These are phyloP conservation scores for Candida nemodendra DNA, from an alignment of 805 yeast genomes.

Conservation along the genomic window DNA sequence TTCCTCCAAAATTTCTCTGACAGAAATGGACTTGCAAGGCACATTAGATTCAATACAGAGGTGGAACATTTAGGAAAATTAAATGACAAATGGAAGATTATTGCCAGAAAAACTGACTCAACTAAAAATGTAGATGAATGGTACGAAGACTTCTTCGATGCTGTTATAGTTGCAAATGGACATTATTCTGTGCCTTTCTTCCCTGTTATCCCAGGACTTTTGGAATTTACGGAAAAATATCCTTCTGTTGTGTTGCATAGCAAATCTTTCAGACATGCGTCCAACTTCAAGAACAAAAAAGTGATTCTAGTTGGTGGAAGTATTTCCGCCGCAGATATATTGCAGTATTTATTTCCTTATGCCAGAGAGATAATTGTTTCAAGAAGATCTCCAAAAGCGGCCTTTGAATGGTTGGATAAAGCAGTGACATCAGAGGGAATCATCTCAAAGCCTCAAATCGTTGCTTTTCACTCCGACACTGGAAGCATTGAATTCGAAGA, in stretches of 20 bases:
- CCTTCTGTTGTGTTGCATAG: conserved; percentile 56
- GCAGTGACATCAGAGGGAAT: conserved; percentile 42
- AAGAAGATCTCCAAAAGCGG: conserved; percentile 44
- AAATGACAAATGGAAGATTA: conserved; percentile 35
- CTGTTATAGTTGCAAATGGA: conserved; percentile 61
- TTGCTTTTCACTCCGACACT: conserved; percentile 35
- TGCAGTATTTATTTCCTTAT: conserved; percentile 34
- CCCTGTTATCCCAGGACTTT: conserved; percentile 55
- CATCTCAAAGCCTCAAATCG: conserved; percentile 42
- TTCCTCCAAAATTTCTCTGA: not conserved
- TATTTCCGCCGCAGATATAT: conserved; percentile 69
- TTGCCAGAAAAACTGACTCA: conserved; percentile 17
- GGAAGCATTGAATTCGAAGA: conserved; percentile 44
- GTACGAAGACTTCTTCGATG: conserved; percentile 48
- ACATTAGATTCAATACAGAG: conserved; percentile 16
- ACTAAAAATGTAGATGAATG: not conserved
- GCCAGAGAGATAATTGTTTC: conserved; percentile 49
- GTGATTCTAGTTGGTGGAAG: conserved; percentile 69
- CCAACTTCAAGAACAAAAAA: conserved; percentile 34
- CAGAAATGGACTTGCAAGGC: conserved; percentile 10
- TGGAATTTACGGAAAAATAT: conserved; percentile 39
- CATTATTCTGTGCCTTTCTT: conserved; percentile 55
- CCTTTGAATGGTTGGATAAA: conserved; percentile 40
- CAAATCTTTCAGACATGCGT: conserved; percentile 48
- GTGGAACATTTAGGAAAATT: conserved; percentile 26